Evolutionary conservation across 2,329 filamentous ascomycete genomes (phyloP).

Genomic region (Aspergillus spinulosporus): DNA sequence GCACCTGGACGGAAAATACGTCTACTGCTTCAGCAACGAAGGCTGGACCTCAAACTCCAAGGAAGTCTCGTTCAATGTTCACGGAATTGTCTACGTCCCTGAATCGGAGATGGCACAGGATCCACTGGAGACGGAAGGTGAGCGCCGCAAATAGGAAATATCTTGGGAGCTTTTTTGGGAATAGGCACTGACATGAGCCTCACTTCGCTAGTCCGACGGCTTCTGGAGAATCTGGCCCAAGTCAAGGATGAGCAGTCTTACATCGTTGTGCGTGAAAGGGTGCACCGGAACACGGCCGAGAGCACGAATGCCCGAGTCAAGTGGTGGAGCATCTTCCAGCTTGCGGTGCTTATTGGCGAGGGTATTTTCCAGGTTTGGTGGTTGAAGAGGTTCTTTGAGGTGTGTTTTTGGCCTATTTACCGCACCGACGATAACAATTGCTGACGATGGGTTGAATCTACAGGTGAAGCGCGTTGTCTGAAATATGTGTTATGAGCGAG

Average conservation of each 20-base stretch:
- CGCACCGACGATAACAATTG: background rate
- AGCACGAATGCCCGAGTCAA: conserved; percentile 97
- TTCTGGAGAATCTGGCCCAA: conserved; percentile 82
- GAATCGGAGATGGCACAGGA: conserved; percentile 82
- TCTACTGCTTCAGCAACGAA: conserved; percentile 99
- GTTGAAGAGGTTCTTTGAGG: conserved; percentile 97
- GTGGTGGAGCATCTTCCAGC: conserved; percentile 98
- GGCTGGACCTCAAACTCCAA: conserved; percentile 95
- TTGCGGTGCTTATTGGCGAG: background rate
- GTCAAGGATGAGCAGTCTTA: conserved; percentile 98
- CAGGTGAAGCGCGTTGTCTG: conserved; percentile 52
- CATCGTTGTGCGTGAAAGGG: conserved; percentile 91
- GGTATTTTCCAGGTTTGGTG: conserved; percentile 99
- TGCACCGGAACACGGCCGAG: conserved; percentile 96
- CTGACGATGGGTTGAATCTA: conserved; percentile 2
- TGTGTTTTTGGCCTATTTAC: conserved; percentile 33
- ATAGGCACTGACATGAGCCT: conserved; percentile 37
- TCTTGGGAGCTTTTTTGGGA: conserved; percentile 74
- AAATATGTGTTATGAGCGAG: conserved; percentile 24
- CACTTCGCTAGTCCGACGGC: conserved; percentile 60
- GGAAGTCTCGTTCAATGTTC: conserved; percentile 98
- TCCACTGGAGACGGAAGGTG: conserved; percentile 82
- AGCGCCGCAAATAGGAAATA: too few relatives aligned
- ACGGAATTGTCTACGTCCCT: conserved; percentile 95
- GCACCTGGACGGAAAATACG: conserved; percentile 79